Evolutionary conservation across 2,329 filamentous ascomycete species (phyloP).

Genomic region (Allantophomopsis lycopodina): DNA sequence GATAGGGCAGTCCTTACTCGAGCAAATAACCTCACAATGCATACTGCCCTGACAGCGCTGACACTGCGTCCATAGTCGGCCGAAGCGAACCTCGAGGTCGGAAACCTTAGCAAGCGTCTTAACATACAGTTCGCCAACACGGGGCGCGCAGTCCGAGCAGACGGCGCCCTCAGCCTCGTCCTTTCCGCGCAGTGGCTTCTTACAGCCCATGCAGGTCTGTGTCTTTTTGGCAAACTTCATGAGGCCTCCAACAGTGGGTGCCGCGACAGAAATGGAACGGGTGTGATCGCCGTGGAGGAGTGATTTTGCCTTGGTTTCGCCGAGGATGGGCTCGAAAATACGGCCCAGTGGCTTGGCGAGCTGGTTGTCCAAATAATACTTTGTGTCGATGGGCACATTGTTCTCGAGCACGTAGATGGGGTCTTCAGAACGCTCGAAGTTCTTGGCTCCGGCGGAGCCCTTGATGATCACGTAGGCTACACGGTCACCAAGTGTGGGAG

Average conservation of each 20-base stretch:
- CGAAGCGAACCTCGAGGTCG: slow-evolving; percentile 86
- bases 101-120: slow-evolving; percentile 79
- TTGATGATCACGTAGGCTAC: slow-evolving; percentile 98
- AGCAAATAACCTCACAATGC: slow-evolving; percentile 97
- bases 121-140: slow-evolving; percentile 86
- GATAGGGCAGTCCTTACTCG: slow-evolving; percentile 90
- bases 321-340: slow-evolving; percentile 96
- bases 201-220: slow-evolving; percentile 96
- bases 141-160: slow-evolving; percentile 70
- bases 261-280: slow-evolving; percentile 83
- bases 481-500: slow-evolving; percentile 83
- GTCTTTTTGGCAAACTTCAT: slow-evolving; percentile 99
- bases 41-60: slow-evolving; percentile 95
- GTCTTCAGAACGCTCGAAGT: slow-evolving; percentile 95
- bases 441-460: slow-evolving; percentile 76
- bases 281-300: slow-evolving; percentile 89
- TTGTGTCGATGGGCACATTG: slow-evolving; percentile 95
- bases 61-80: slow-evolving; percentile 92
- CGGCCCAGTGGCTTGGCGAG: slow-evolving; percentile 85
- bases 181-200: slow-evolving; percentile 77
- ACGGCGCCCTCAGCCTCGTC: slow-evolving; percentile 76
- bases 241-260: slow-evolving; percentile 77
- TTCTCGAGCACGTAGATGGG: slow-evolving; percentile 95
- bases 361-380: slow-evolving; percentile 98
- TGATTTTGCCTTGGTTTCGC: slow-evolving; percentile 78